These are phyloP conservation scores for Pseudocercospora macadamiae DNA, from an alignment of 2,329 filamentous ascomycete species.

Conservation along the genomic window DNA sequence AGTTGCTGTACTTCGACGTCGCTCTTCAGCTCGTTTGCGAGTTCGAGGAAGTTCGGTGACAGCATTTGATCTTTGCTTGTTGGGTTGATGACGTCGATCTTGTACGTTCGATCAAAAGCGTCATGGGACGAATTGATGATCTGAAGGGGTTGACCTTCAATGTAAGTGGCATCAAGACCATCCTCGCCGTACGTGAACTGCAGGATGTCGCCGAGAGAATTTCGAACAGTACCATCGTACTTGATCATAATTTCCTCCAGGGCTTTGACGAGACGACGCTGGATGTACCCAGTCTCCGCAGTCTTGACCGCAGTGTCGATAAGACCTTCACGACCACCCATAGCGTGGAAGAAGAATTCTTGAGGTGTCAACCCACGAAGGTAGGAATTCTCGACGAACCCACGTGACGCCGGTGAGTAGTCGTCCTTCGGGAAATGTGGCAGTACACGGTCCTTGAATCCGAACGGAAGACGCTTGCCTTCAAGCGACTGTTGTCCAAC, in stretches of 20 bases:
- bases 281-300: constrained; percentile 98
- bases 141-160: constrained; percentile 90
- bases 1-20: constrained; percentile 85
- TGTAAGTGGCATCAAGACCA: constrained; percentile 87
- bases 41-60: constrained; percentile 73
- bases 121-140: constrained; percentile 78
- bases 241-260: constrained; percentile 97
- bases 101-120: constrained; percentile 79
- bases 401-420: constrained; percentile 94
- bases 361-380: constrained; percentile 91
- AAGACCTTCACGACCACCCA: constrained; percentile 99
- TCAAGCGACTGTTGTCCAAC: constrained; percentile 98
- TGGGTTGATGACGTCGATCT: constrained; percentile 81
- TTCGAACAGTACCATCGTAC: constrained; percentile 95
- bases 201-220: constrained; percentile 93
- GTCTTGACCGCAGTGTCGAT: constrained; percentile 99
- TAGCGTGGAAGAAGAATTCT: constrained; percentile 99
- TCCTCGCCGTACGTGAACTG: constrained; percentile 99
- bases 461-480: constrained; percentile 97
- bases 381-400: constrained; percentile 98
- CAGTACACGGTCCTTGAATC: constrained; percentile 96
- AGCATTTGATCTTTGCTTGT: constrained; percentile 56
- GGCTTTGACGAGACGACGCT: constrained; percentile 96
- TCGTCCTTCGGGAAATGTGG: constrained; percentile 99
- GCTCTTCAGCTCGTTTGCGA: constrained; percentile 81